Evolutionary conservation across 2,329 filamentous ascomycete genomes (phyloP).

Genomic region (Epichloe gansuensis): DNA sequence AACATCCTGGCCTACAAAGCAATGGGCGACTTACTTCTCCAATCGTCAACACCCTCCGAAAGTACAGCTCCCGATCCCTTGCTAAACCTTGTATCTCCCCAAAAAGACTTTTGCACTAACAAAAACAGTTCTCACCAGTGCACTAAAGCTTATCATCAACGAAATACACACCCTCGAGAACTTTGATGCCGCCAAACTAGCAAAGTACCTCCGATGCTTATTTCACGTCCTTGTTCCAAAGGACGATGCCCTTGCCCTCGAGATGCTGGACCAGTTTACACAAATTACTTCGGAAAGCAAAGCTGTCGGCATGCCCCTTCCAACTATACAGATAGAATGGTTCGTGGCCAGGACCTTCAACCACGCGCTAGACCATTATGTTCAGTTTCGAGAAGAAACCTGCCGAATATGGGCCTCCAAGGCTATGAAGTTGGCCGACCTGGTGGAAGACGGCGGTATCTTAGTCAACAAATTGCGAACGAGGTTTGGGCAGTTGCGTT

Average conservation of each 20-base stretch:
- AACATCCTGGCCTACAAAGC: constrained; percentile 41
- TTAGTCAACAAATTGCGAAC: constrained; percentile 32
- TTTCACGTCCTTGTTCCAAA: constrained; percentile 54
- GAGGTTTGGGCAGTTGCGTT: constrained; percentile 28
- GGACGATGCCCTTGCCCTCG: constrained; percentile 42
- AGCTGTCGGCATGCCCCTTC: constrained; percentile 39
- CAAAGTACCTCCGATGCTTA: constrained; percentile 68
- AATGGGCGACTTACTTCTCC: constrained; percentile 54
- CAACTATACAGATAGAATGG: constrained; percentile 61
- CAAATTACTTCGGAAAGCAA: constrained; percentile 38
- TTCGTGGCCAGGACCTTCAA: constrained; percentile 60
- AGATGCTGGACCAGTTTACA: constrained; percentile 52
- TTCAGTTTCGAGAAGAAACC: constrained; percentile 37
- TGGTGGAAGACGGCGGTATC: constrained; percentile 40
- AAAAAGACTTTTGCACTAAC: background rate
- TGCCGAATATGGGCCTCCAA: constrained; percentile 51
- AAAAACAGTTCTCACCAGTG: constrained; percentile 34
- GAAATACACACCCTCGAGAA: constrained; percentile 46
- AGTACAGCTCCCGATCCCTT: constrained; percentile 22
- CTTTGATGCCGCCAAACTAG: constrained; percentile 47
- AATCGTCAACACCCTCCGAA: constrained; percentile 36
- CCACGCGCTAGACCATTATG: constrained; percentile 54
- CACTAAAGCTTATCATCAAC: constrained; percentile 57
- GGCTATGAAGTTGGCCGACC: constrained; percentile 49
- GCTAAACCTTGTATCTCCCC: too few species aligned